Conservation (phyloP, 305 asterid species). For the Lippia alba region DNA sequence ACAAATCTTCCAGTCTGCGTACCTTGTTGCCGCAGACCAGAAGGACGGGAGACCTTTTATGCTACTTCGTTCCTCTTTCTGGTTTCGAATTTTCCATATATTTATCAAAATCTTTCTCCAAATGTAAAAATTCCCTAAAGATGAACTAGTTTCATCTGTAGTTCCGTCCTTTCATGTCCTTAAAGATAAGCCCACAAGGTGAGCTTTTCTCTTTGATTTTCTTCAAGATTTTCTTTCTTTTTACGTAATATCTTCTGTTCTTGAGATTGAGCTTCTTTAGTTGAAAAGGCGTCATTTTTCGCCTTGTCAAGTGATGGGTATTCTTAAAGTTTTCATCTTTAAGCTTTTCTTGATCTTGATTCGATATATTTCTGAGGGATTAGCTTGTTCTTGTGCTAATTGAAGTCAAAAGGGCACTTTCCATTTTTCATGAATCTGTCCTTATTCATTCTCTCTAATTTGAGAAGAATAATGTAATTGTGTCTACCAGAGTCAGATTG, state of each 20-base stretch:
- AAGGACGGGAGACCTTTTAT: neutral
- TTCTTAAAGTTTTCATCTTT: conserved; percentile 8
- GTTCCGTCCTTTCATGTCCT: neutral
- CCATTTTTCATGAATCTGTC: conserved; percentile 14
- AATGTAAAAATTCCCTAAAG: no score
- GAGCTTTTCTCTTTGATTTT: neutral
- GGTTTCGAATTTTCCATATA: neutral
- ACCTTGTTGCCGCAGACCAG: neutral
- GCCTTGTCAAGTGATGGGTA: conserved; percentile 19
- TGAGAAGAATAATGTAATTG: conserved; percentile 5
- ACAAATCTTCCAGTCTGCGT: no score
- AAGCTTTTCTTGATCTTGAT: conserved; percentile 1
- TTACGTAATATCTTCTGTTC: neutral
- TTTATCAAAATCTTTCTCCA: neutral
- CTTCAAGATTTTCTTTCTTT: conserved; percentile 3
- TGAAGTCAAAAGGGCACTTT: conserved; percentile 8
- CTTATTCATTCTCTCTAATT: neutral
- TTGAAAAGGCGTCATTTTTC: neutral
- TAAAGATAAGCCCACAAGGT: conserved; percentile 9
- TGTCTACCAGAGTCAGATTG: neutral
- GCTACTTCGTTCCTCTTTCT: neutral
- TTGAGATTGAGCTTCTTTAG: conserved; percentile 1
- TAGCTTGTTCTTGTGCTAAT: conserved; percentile 3
- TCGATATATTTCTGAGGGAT: conserved; percentile 17
- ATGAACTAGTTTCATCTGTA: neutral